Base-by-base conservation (phyloP, 2,329 filamentous ascomycete genomes). In the Calonectria pseudoturangicola region DNA sequence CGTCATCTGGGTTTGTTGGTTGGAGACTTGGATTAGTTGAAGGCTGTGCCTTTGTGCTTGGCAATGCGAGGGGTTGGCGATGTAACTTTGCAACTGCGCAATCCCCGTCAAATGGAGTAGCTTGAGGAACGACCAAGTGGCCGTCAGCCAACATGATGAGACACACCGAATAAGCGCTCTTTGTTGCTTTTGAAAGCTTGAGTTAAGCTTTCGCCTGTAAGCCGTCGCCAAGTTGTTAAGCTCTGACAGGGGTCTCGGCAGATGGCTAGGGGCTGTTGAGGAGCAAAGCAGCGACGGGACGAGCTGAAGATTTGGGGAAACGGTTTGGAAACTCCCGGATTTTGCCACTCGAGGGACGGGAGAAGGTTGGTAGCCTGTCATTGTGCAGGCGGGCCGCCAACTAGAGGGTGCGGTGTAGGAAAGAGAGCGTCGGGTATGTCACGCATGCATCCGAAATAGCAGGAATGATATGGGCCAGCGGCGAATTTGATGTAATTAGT, bases 401-500 rank as follows among this genome's bases (percentile, higher is more conserved):
- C 21, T 28, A 43, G 54, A 68, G 54, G 15, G 47, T 68, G 43
- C 30, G 45, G 56, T 68, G 45, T 43, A 28, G 36, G 16, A 4
- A 27, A 16, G 21, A 16, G 21, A 18, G 28, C 16, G 27, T 45
- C 15, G 27, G 18, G 45, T 50, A 9, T 13, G 56, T 63, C 56
- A 63, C 54, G 16, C 43, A 60, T 63, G 66, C 66, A 68, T 51
- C 25, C n/a, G 27, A 30, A 33, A 10, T 63, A 63, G 36, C 15
- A n/a, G 54, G 3, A 15, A 41, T 13, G 21, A 39, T 33, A 15
- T 4, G 30, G 2, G n/a, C 54, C 13, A 18, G 12, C n/a, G 13
- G 33, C n/a, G 12, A 41, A 0, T 41, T 39, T 18, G n/a, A 15
- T 1, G 8, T 41, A 1, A 27, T 58, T 27, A n/a, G 54, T 25